Evolutionary conservation across 208 protist species (phyloP), one percentile per base, ranked within the genome.

Genomic region (Endotrypanum monterogeii): DNA sequence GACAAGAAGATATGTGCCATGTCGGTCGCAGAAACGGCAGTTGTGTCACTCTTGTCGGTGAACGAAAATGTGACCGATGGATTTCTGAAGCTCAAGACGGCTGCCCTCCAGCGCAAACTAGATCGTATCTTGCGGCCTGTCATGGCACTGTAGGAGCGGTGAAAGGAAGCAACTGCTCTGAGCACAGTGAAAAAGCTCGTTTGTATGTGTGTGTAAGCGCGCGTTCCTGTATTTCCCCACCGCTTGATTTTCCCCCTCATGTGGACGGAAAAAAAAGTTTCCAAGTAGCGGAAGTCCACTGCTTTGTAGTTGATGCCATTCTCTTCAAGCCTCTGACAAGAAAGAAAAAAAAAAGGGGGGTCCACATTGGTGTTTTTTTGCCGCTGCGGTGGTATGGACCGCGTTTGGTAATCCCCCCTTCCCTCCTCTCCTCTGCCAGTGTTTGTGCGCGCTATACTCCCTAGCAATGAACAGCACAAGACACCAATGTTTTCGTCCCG

Each of bases 41-140:
- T 94, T 63, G 72, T 95, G 37, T 87, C 81, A 48, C 50, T 94
- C 16, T 71, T 94, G 3, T 81, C 84, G 2, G 52, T 57, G 0
- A 71, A 67, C 46, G 39, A 82, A 1, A 20, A 69, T 1, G 67
- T 97, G 30, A 84, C 91, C 63, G 87, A 94, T 60, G 93, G 93
- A 0, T 57, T 89, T 55, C 72, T 97, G 46, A 97, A 97, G 73
- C 76, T 97, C 50, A 91, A 91, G 65, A 91, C 93, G 18, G 86
- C 88, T 6, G 77, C 85, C 0, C 68, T 97, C 67, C 90, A 95
- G 72, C 78, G 83, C 16, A 79, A 62, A 51, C 79, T 97, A 1
- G 89, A 94, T 65, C n/a, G 51, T 0, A 58, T 90, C 16, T 73
- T 96, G 60, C 86, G 86, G 23, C 84, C 87, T 30, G 83, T 90